These are phyloP conservation scores for Fusarium denticulatum DNA, from an alignment of 2,329 filamentous ascomycete genomes.

Conservation along the genomic window DNA sequence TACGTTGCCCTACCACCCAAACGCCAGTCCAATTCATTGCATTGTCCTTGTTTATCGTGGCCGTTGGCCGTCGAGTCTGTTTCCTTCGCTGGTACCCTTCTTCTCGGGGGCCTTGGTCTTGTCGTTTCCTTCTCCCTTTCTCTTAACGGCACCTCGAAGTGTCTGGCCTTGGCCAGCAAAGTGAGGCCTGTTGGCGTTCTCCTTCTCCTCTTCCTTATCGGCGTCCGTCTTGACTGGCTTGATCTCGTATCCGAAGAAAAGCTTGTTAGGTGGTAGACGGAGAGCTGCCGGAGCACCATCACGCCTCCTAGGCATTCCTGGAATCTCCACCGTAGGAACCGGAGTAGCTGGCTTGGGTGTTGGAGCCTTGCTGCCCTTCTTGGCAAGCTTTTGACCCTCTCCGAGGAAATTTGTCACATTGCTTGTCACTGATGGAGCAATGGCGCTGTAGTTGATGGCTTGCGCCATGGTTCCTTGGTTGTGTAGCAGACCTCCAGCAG, in stretches of 20 bases:
- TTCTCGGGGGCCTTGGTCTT: constrained; percentile 60
- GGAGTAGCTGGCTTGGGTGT: constrained; percentile 77
- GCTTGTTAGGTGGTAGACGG: constrained; percentile 83
- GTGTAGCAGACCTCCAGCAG: constrained; percentile 79
- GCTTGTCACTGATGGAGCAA: constrained; percentile 80
- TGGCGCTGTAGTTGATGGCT: constrained; percentile 94
- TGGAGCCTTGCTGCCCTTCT: constrained; percentile 76
- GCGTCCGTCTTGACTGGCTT: constrained; percentile 85
- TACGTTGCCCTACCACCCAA: constrained; percentile 28
- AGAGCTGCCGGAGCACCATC: constrained; percentile 88
- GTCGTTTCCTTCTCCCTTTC: constrained; percentile 67
- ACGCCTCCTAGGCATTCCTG: constrained; percentile 52
- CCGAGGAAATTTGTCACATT: constrained; percentile 81
- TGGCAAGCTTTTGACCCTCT: constrained; percentile 85
- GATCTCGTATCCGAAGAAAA: constrained; percentile 96
- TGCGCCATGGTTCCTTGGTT: constrained; percentile 94
- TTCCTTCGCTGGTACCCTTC: constrained; percentile 56
- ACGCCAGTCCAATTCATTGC: constrained; percentile 35
- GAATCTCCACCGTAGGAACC: constrained; percentile 54
- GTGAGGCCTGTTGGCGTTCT: constrained; percentile 72
- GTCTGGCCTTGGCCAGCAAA: constrained; percentile 90
- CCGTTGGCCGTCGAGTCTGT: constrained; percentile 56
- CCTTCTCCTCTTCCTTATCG: constrained; percentile 73
- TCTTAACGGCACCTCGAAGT: constrained; percentile 74
- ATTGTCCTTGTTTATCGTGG: constrained; percentile 38